A percentile compares a stretch with the other conserved stretches of the same genome.
Conservation (phyloP, 2,329 filamentous ascomycete species). For the Exophiala oligosperma region DNA sequence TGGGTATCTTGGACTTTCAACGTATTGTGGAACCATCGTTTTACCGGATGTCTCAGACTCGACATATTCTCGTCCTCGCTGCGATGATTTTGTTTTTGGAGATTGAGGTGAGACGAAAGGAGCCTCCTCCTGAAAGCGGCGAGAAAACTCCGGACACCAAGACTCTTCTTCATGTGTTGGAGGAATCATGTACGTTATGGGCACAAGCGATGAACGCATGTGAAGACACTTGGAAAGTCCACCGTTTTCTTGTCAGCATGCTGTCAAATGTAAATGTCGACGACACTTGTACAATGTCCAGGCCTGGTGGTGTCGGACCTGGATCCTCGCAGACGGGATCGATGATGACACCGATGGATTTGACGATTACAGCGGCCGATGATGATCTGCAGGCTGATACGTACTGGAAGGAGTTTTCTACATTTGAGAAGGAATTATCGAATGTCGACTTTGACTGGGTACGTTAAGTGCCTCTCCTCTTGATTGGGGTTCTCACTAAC, state of each 20-base stretch:
- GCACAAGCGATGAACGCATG: not conserved
- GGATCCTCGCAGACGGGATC: no score
- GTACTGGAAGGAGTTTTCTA: not conserved
- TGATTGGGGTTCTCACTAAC: not conserved
- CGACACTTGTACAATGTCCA: no score
- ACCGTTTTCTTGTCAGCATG: not conserved
- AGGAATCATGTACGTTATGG: constrained; percentile 1
- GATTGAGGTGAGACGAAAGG: not conserved
- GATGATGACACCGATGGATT: no score
- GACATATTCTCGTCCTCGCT: not conserved
- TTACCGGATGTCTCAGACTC: not conserved
- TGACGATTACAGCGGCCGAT: no score
- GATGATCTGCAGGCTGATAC: no score
- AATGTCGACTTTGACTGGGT: constrained; percentile 4
- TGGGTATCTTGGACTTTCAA: not conserved
- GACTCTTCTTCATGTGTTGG: not conserved
- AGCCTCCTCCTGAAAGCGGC: no score
- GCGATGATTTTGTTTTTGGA: not conserved
- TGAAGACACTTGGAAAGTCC: not conserved
- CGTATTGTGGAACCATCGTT: not conserved
- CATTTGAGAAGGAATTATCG: not conserved
- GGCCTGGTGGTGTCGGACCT: no score
- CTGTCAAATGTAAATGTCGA: no score
- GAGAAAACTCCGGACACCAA: not conserved
- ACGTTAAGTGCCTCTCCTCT: not conserved